Conservation (phyloP, 768 basidiomycete species). For the Multifurca ochricompacta region DNA sequence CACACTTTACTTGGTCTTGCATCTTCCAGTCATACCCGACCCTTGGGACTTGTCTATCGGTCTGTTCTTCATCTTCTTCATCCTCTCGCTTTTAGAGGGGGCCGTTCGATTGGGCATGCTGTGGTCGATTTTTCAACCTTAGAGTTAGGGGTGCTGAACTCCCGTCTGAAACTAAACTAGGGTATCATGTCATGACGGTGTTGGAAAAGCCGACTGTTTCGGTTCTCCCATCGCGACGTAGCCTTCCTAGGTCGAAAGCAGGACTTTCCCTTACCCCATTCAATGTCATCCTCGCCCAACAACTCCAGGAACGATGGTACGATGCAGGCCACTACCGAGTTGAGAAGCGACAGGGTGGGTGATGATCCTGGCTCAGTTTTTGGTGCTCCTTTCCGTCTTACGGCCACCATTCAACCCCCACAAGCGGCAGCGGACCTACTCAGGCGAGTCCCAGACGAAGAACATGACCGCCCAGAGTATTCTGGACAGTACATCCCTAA, state of each 20-base stretch:
- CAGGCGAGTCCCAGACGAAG: neutral
- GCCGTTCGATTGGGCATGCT: no score
- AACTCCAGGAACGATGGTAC: neutral
- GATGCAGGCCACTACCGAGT: neutral
- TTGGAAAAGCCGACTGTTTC: neutral
- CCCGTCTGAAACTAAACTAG: neutral
- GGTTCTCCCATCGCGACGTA: neutral
- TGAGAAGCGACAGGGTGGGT: neutral
- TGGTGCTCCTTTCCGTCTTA: neutral
- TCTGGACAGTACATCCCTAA: neutral
- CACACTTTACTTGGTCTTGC: no score
- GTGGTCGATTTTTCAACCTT: neutral
- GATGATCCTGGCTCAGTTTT: neutral
- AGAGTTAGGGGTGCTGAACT: neutral
- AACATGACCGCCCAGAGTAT: neutral
- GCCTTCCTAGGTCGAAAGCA: constrained; percentile 6
- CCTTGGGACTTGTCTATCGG: no score
- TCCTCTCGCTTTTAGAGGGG: neutral
- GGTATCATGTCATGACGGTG: neutral
- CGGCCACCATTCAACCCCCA: neutral
- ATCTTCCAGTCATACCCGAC: no score
- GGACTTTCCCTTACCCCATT: constrained; percentile 5
- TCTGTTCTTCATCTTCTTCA: no score
- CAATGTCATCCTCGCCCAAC: neutral
- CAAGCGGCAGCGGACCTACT: neutral